These are phyloP conservation scores for Pseudopyricularia javanii DNA, from an alignment of 2,329 filamentous ascomycete species.

Conservation along the genomic window DNA sequence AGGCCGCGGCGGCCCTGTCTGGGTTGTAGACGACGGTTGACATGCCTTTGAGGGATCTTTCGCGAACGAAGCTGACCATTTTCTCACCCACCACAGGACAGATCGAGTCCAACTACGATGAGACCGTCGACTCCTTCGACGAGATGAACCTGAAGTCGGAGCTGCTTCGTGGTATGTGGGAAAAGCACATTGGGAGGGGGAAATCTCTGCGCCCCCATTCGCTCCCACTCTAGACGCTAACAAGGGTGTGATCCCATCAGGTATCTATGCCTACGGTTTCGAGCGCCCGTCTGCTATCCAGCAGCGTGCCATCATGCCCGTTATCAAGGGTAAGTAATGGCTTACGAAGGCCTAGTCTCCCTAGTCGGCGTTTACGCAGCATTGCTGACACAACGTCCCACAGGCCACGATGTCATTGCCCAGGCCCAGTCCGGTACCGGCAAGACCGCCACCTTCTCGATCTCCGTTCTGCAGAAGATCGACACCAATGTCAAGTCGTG, in stretches of 20 bases:
- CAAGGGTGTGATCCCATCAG: slow-evolving; percentile 23
- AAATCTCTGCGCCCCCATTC: background rate
- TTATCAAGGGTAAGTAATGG: slow-evolving; percentile 78
- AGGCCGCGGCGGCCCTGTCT: background rate
- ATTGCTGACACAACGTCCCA: slow-evolving; percentile 2
- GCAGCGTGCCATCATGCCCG: slow-evolving; percentile 99
- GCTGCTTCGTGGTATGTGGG: slow-evolving; percentile 72
- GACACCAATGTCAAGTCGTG: slow-evolving; percentile 87
- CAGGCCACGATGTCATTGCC: slow-evolving; percentile 96
- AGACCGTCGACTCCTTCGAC: slow-evolving; percentile 98
- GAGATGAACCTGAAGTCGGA: slow-evolving; percentile 95
- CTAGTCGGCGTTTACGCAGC: background rate
- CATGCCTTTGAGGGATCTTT: background rate
- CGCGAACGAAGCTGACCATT: background rate
- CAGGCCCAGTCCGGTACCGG: slow-evolving; percentile 96
- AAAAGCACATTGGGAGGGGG: background rate
- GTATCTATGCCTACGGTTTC: slow-evolving; percentile 99
- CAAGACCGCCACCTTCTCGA: slow-evolving; percentile 94
- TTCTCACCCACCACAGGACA: slow-evolving; percentile 49
- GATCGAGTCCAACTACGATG: slow-evolving; percentile 99
- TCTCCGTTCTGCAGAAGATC: slow-evolving; percentile 92
- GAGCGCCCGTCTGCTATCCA: slow-evolving; percentile 99
- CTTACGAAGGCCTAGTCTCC: background rate
- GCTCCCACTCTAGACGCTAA: background rate
- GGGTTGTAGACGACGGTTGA: background rate